phyloP scores from a whole-genome alignment of 2,329 filamentous ascomycete species.

The Colletotrichum sp. region DNA sequence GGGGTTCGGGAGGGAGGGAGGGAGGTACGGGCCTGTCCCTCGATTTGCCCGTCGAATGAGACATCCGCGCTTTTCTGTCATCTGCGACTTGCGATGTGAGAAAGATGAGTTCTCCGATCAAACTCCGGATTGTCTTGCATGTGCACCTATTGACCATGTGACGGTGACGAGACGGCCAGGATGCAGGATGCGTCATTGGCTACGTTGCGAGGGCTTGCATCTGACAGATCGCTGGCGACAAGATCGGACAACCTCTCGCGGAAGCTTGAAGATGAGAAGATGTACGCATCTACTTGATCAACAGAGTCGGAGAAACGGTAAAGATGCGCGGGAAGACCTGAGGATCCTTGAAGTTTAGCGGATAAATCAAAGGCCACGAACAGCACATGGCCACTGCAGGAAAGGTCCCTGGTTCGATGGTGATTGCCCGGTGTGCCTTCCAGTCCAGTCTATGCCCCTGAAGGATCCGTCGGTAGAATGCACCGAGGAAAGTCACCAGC shows the following conservation, averaged over 20 bases:
- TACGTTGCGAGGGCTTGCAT: neutral
- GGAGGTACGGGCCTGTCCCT: neutral
- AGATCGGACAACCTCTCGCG: neutral
- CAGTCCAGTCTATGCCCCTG: neutral
- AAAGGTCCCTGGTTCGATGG: neutral
- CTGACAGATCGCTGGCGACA: neutral
- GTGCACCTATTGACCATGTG: neutral
- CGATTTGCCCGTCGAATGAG: neutral
- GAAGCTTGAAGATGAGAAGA: neutral
- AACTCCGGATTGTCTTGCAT: neutral
- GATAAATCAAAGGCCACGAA: constrained; percentile 13
- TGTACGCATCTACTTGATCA: neutral
- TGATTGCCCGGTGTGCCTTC: neutral
- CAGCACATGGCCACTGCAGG: neutral
- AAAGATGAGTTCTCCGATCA: neutral
- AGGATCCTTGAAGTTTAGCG: neutral
- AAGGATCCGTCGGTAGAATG: neutral
- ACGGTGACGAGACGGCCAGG: neutral
- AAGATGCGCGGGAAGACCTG: neutral
- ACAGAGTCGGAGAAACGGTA: neutral
- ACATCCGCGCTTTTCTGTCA: neutral
- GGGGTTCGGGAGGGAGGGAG: neutral
- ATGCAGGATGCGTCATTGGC: neutral
- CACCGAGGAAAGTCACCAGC: neutral
- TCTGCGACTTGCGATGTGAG: neutral